These are phyloP conservation scores for Chaetomium fimeti DNA, from an alignment of 495 filamentous ascomycete genomes.

Conservation along the genomic window DNA sequence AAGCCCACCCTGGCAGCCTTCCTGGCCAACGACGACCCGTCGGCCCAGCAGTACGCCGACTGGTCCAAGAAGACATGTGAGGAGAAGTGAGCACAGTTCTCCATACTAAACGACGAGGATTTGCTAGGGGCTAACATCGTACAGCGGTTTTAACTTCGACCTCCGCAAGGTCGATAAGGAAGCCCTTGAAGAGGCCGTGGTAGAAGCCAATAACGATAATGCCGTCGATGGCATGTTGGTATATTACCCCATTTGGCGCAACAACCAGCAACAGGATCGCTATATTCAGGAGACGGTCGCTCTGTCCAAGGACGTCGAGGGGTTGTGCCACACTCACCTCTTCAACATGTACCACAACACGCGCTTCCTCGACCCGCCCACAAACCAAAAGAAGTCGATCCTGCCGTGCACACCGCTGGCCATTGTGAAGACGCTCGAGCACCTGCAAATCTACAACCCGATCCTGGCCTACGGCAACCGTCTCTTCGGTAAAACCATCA, in stretches of 20 bases:
- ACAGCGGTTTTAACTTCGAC: constrained; percentile 83
- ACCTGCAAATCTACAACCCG: constrained; percentile 94
- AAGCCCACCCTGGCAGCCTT: constrained; percentile 84
- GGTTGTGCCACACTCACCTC: constrained; percentile 87
- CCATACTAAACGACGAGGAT: not conserved
- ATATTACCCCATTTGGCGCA: constrained; percentile 91
- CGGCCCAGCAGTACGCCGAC: constrained; percentile 88
- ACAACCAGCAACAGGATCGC: constrained; percentile 73
- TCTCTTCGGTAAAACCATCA: constrained; percentile 85
- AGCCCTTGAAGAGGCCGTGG: constrained; percentile 79
- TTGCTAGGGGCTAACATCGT: constrained; percentile 1
- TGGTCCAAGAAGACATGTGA: constrained; percentile 94
- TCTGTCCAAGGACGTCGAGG: constrained; percentile 90
- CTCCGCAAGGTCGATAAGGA: constrained; percentile 81
- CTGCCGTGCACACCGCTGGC: constrained; percentile 94
- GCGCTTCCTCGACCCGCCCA: constrained; percentile 78
- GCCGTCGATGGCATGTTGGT: constrained; percentile 90
- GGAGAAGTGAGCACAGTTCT: constrained; percentile 71
- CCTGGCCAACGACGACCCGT: constrained; percentile 86
- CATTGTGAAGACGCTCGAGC: constrained; percentile 92
- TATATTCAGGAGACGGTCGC: constrained; percentile 95
- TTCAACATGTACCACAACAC: constrained; percentile 99
- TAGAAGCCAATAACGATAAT: constrained; percentile 75
- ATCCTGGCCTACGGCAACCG: constrained; percentile 91
- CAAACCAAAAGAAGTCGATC: constrained; percentile 79